These are phyloP conservation scores for Leccinum disarticulatum DNA, from an alignment of 768 basidiomycete species.

Conservation along the genomic window DNA sequence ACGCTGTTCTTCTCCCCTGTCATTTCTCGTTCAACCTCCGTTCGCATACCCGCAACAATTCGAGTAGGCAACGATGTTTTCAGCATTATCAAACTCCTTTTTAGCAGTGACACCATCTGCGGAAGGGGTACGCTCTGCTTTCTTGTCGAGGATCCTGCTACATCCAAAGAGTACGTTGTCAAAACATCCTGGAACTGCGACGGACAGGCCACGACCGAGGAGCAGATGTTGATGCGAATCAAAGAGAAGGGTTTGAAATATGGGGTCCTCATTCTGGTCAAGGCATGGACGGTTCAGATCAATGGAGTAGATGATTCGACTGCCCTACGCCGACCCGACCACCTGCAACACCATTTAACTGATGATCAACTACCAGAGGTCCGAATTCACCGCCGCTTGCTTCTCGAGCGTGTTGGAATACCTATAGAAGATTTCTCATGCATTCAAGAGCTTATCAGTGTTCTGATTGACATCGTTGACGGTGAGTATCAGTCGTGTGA, in stretches of 20 bases:
- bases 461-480: neutral
- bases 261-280: neutral
- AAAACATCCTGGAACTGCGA: neutral
- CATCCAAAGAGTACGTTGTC: neutral
- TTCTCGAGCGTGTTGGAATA: neutral
- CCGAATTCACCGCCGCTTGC: neutral
- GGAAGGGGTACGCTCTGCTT: neutral
- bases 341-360: neutral
- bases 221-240: neutral
- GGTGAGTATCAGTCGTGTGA: neutral
- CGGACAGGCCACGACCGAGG: neutral
- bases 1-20: too few species aligned
- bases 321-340: neutral
- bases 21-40: neutral
- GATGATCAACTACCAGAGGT: neutral
- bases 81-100: neutral
- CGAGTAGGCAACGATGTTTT: neutral
- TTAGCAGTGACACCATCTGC: neutral
- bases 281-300: neutral
- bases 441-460: neutral
- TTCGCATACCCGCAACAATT: neutral
- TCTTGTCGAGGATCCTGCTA: neutral
- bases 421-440: neutral
- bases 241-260: neutral
- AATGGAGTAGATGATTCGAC: neutral